A percentile compares a stretch with the other conserved stretches of the same genome.
Conservation (phyloP, 1,284 basidiomycete genomes). For the Apiotrichum domesticum region DNA sequence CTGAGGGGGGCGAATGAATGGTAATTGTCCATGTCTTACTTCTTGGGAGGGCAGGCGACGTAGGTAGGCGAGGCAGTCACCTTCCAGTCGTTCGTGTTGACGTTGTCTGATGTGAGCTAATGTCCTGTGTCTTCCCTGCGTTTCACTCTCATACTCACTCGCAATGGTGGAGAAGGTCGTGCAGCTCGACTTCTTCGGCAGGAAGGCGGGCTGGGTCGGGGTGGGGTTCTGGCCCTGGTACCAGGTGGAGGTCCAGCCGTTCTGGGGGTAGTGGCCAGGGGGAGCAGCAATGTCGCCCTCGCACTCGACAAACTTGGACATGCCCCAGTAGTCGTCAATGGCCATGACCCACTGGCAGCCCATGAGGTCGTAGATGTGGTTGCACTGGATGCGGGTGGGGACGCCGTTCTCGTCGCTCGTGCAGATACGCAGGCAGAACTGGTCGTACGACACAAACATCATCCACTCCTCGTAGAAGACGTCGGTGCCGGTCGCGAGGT, state of each 20-base stretch:
- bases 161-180: slow-evolving; percentile 37
- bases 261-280: slow-evolving; percentile 43
- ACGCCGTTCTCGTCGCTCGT: slow-evolving; percentile 41
- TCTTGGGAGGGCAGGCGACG: no score
- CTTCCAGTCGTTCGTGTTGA: no score
- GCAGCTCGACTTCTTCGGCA: slow-evolving; percentile 45
- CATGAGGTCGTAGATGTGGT: slow-evolving; percentile 47
- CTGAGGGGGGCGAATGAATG: no score
- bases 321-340: slow-evolving; percentile 41
- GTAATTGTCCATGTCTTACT: no score
- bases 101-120: no score
- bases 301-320: slow-evolving; percentile 45
- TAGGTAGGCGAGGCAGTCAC: no score
- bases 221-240: slow-evolving; percentile 41
- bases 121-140: no score
- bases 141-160: no score
- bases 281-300: slow-evolving; percentile 45
- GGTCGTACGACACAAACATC: slow-evolving; percentile 45
- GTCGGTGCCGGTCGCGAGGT: slow-evolving; percentile 47
- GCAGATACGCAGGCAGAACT: slow-evolving; percentile 49
- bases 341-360: slow-evolving; percentile 50
- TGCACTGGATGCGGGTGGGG: slow-evolving; percentile 34
- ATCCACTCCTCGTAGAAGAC: slow-evolving; percentile 53
- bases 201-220: slow-evolving; percentile 29
- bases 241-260: slow-evolving; percentile 39